Percentiles rank a stretch among this genome's conserved stretches.
phyloP scores from a whole-genome alignment of 140 eudicot species.

The Oenanthe javanica region DNA sequence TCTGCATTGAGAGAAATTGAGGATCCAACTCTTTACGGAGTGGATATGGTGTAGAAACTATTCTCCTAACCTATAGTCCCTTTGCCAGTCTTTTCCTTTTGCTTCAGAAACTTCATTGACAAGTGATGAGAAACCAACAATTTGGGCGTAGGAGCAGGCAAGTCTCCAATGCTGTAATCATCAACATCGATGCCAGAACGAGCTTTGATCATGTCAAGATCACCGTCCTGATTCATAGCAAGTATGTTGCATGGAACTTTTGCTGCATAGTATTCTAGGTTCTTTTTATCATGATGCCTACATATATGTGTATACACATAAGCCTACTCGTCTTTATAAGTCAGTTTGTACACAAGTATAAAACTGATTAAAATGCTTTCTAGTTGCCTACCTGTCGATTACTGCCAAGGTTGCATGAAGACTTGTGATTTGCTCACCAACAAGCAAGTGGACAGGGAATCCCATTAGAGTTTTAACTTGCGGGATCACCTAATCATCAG shows the following conservation, averaged over 20 bases:
- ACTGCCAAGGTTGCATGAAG: conserved; percentile 1
- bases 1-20: conserved; percentile 10
- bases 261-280: neutral
- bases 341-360: neutral
- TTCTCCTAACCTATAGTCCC: neutral
- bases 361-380: neutral
- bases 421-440: conserved; percentile 7
- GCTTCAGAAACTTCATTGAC: neutral
- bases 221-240: neutral
- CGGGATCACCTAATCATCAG: conserved; percentile 1
- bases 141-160: conserved; percentile 2
- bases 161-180: neutral
- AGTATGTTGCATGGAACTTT: conserved; percentile 12
- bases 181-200: neutral
- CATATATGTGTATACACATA: neutral
- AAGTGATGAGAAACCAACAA: neutral
- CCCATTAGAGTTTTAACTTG: conserved; percentile 11
- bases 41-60: too few relatives aligned
- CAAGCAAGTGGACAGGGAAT: conserved; percentile 2
- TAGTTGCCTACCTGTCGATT: neutral
- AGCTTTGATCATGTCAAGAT: conserved; percentile 1
- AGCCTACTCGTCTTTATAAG: too few relatives aligned
- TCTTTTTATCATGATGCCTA: conserved; percentile 2
- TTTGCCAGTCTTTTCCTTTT: neutral
- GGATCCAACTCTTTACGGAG: neutral